Conservation (phyloP, 495 filamentous ascomycete genomes). For the Penicillium maclennaniae region DNA sequence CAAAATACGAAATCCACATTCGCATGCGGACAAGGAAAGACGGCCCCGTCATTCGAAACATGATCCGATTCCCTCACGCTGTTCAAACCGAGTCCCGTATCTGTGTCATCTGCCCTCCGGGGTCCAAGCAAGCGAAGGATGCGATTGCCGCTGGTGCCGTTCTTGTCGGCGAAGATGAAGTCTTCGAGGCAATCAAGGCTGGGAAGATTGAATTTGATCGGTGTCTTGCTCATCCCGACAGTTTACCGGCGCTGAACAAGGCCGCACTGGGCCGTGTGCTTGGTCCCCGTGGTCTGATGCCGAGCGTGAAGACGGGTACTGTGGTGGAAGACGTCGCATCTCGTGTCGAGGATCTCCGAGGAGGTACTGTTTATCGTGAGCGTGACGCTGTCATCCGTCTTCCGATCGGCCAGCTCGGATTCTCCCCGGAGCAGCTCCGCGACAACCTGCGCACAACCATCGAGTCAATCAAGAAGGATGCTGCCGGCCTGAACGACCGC, state of each 20-base stretch:
- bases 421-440: slow-evolving; percentile 79
- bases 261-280: slow-evolving; percentile 74
- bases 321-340: slow-evolving; percentile 72
- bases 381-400: slow-evolving; percentile 77
- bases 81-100: slow-evolving; percentile 82
- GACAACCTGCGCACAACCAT: slow-evolving; percentile 81
- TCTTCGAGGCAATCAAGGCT: slow-evolving; percentile 75
- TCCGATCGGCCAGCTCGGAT: slow-evolving; percentile 85
- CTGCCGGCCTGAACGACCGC: slow-evolving; percentile 61
- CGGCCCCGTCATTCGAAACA: slow-evolving; percentile 79
- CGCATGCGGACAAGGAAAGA: slow-evolving; percentile 75
- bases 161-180: slow-evolving; percentile 75
- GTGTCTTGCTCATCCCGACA: slow-evolving; percentile 80
- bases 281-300: slow-evolving; percentile 89
- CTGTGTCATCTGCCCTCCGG: slow-evolving; percentile 81
- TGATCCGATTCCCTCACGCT: slow-evolving; percentile 82
- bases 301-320: slow-evolving; percentile 78
- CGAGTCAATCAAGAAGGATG: slow-evolving; percentile 71
- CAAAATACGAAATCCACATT: slow-evolving; percentile 86
- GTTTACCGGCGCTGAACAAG: slow-evolving; percentile 67
- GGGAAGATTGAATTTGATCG: slow-evolving; percentile 81
- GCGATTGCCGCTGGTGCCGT: slow-evolving; percentile 73
- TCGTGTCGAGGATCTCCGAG: slow-evolving; percentile 72
- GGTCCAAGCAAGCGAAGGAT: slow-evolving; percentile 61
- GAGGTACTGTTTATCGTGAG: slow-evolving; percentile 84